phyloP scores from a whole-genome alignment of 495 filamentous ascomycete genomes.

The Podospora sp. region DNA sequence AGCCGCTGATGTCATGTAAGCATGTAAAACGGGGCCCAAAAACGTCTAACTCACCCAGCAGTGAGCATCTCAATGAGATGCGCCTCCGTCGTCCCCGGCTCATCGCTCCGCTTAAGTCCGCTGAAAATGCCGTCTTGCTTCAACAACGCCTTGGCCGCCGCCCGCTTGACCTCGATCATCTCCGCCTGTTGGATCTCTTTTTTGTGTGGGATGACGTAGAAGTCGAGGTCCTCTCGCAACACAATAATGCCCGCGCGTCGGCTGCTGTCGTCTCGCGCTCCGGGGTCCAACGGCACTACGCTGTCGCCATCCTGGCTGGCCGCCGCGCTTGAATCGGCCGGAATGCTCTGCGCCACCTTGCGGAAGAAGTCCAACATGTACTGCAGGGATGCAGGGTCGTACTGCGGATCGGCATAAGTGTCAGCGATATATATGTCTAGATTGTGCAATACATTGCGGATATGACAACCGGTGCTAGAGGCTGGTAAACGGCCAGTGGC shows the following conservation, averaged over 20 bases:
- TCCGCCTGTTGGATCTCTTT: slow-evolving; percentile 81
- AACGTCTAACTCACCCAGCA: slow-evolving; percentile 69
- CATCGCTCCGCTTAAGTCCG: slow-evolving; percentile 89
- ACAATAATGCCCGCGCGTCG: slow-evolving; percentile 98
- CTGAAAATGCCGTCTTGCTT: slow-evolving; percentile 96
- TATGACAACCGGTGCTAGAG: slow-evolving; percentile 17
- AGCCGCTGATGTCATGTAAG: slow-evolving; percentile 63
- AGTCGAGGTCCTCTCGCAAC: slow-evolving; percentile 93
- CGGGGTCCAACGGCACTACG: slow-evolving; percentile 60
- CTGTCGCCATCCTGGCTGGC: slow-evolving; percentile 64
- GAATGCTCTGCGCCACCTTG: slow-evolving; percentile 90
- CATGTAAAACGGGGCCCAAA: background rate
- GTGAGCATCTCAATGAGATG: slow-evolving; percentile 99
- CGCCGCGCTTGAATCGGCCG: slow-evolving; percentile 65
- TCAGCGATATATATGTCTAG: slow-evolving; percentile 60
- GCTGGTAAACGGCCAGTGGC: background rate
- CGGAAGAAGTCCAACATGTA: slow-evolving; percentile 99
- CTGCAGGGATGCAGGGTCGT: slow-evolving; percentile 91
- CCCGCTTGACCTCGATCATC: slow-evolving; percentile 96
- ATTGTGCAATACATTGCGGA: slow-evolving; percentile 49
- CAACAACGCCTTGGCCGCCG: slow-evolving; percentile 83
- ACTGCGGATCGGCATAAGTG: slow-evolving; percentile 62
- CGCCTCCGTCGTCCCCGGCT: slow-evolving; percentile 94
- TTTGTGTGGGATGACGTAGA: slow-evolving; percentile 92
- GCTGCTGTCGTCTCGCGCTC: slow-evolving; percentile 49